These are phyloP conservation scores for Tympanopsis confertula DNA, from an alignment of 2,329 filamentous ascomycete species.

Conservation along the genomic window DNA sequence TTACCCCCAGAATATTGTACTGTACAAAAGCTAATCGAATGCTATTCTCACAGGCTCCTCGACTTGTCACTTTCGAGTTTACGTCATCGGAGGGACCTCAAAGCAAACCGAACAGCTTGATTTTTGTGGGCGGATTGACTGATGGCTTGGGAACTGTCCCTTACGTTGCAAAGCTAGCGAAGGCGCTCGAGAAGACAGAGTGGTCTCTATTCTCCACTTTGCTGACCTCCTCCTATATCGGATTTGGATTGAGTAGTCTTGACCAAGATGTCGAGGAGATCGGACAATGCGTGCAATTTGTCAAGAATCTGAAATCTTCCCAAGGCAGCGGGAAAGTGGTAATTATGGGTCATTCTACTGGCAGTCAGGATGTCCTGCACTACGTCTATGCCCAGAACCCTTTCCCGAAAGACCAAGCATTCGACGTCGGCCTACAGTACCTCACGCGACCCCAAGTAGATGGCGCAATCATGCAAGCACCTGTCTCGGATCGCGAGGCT, in stretches of 20 bases:
- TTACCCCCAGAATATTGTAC: background rate
- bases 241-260: conserved; percentile 41
- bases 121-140: conserved; percentile 47
- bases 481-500: background rate
- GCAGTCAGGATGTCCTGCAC: conserved; percentile 1
- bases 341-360: background rate
- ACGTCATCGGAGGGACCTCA: conserved; percentile 8
- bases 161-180: conserved; percentile 36
- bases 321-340: conserved; percentile 1
- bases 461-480: background rate
- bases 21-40: background rate
- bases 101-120: conserved; percentile 30
- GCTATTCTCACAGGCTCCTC: conserved; percentile 15
- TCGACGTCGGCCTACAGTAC: background rate
- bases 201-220: conserved; percentile 41
- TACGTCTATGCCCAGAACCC: background rate
- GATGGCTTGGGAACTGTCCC: conserved; percentile 42
- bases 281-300: conserved; percentile 34
- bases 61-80: conserved; percentile 27
- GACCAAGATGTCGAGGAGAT: conserved; percentile 41
- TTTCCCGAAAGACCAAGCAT: background rate
- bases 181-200: conserved; percentile 27
- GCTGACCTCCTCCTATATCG: conserved; percentile 36
- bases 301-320: conserved; percentile 21
- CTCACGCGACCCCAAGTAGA: background rate